phyloP scores from a whole-genome alignment of 139 green algal species.

The Chlamydomonas asymmetrica region DNA sequence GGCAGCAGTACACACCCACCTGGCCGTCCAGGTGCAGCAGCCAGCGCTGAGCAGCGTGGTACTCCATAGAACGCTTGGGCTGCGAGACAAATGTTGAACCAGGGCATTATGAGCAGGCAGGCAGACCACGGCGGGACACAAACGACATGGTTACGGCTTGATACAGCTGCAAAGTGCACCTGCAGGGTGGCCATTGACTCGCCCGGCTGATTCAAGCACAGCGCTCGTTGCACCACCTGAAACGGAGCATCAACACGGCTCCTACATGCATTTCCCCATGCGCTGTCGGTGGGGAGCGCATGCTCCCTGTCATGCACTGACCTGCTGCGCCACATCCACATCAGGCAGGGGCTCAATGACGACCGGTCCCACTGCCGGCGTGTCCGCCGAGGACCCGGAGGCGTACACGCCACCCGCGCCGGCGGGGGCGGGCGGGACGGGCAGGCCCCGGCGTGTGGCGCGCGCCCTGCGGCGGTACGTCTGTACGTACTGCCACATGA shows the following conservation, averaged over 20 bases:
- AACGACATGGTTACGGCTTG: not conserved
- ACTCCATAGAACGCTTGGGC: slow-evolving; percentile 26
- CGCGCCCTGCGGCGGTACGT: too few species aligned
- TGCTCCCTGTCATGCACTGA: not conserved
- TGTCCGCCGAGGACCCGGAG: not conserved
- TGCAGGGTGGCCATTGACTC: not conserved
- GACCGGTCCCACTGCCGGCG: too few species aligned
- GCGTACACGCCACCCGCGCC: not conserved
- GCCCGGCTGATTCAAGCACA: not conserved
- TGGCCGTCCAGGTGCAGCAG: slow-evolving; percentile 46
- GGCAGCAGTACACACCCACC: slow-evolving; percentile 17
- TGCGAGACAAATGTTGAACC: not conserved
- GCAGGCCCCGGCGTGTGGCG: too few species aligned
- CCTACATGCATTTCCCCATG: not conserved
- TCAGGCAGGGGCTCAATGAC: too few species aligned
- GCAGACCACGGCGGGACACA: too few species aligned
- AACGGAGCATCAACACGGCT: not conserved
- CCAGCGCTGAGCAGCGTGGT: slow-evolving; percentile 29
- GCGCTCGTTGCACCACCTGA: not conserved
- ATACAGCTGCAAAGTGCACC: not conserved
- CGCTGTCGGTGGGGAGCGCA: not conserved
- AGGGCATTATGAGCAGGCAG: not conserved
- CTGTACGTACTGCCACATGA: slow-evolving; percentile 24
- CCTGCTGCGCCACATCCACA: slow-evolving; percentile 31
- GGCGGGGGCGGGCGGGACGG: too few species aligned